Conservation (phyloP, 1,139 yeast genomes). For the Suhomyces coccinellae region DNA sequence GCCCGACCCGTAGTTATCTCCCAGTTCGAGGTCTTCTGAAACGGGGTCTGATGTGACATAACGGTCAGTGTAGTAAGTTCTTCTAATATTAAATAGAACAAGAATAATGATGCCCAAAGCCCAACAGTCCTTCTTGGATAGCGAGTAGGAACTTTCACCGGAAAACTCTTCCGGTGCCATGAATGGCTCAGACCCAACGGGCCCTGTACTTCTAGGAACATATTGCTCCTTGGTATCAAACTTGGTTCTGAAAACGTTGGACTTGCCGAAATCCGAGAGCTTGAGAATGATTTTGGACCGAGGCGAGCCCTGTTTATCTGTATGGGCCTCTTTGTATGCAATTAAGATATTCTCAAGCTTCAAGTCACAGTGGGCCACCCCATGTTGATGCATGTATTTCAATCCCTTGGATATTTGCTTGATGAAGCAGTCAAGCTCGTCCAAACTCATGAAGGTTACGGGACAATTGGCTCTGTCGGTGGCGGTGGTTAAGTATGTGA, state of each 20-base stretch:
- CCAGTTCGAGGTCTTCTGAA: conserved; percentile 3
- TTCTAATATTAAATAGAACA: conserved; percentile 34
- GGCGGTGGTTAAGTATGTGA: conserved; percentile 31
- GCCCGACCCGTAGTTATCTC: conserved; percentile 21
- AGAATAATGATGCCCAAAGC: conserved; percentile 57
- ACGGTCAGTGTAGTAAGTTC: conserved; percentile 24
- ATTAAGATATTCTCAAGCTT: conserved; percentile 65
- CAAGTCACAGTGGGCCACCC: conserved; percentile 74
- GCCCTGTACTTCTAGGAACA: conserved; percentile 52
- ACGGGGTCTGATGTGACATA: background rate
- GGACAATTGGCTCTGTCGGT: conserved; percentile 17
- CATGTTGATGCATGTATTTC: conserved; percentile 67
- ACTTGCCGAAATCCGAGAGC: conserved; percentile 74
- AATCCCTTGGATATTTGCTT: conserved; percentile 68
- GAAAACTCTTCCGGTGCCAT: conserved; percentile 66
- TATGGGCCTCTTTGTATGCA: conserved; percentile 16
- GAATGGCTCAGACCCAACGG: conserved; percentile 75
- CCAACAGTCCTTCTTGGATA: conserved; percentile 68
- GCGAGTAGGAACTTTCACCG: conserved; percentile 40
- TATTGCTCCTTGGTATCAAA: conserved; percentile 41
- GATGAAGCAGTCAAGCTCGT: conserved; percentile 69
- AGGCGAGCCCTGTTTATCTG: conserved; percentile 16
- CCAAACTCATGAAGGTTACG: conserved; percentile 30
- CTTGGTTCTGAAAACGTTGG: conserved; percentile 70
- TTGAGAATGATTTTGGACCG: conserved; percentile 46